A percentile compares a stretch with the other conserved stretches of the same genome.
These are phyloP conservation scores for Fusarium tanahbumbuense DNA, from an alignment of 2,329 filamentous ascomycete genomes.

Conservation along the genomic window DNA sequence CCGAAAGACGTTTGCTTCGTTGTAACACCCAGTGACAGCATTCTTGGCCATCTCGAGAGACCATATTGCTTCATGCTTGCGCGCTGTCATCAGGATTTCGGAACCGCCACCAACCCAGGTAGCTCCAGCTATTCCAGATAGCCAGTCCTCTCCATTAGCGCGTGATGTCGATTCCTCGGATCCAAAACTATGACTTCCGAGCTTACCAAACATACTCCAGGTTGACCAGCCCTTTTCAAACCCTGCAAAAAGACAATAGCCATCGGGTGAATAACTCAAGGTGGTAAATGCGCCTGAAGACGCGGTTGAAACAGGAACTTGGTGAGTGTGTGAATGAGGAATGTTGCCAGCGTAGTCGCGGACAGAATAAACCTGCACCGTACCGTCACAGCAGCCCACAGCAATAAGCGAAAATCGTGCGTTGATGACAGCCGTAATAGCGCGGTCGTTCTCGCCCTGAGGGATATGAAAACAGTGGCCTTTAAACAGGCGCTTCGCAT, in stretches of 20 bases:
- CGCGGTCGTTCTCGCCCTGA: conserved; percentile 67
- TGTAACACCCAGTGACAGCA: conserved; percentile 92
- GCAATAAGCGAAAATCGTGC: conserved; percentile 94
- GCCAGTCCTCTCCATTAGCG: conserved; percentile 82
- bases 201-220: conserved; percentile 97
- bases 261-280: conserved; percentile 90
- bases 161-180: conserved; percentile 72
- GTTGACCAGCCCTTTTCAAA: conserved; percentile 94
- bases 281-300: conserved; percentile 78
- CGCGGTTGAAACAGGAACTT: conserved; percentile 72
- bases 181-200: conserved; percentile 84
- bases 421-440: conserved; percentile 85
- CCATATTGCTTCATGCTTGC: conserved; percentile 83
- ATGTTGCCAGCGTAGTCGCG: conserved; percentile 95
- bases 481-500: conserved; percentile 78
- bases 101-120: conserved; percentile 90
- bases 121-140: conserved; percentile 80
- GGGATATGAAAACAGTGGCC: conserved; percentile 92
- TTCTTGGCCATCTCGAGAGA: conserved; percentile 92
- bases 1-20: conserved; percentile 87
- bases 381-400: conserved; percentile 82
- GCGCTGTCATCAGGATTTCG: conserved; percentile 80
- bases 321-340: conserved; percentile 83
- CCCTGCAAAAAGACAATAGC: conserved; percentile 94
- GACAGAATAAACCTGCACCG: conserved; percentile 89